phyloP scores from a whole-genome alignment of 2,329 filamentous ascomycete genomes.

The Ascochyta lentis region DNA sequence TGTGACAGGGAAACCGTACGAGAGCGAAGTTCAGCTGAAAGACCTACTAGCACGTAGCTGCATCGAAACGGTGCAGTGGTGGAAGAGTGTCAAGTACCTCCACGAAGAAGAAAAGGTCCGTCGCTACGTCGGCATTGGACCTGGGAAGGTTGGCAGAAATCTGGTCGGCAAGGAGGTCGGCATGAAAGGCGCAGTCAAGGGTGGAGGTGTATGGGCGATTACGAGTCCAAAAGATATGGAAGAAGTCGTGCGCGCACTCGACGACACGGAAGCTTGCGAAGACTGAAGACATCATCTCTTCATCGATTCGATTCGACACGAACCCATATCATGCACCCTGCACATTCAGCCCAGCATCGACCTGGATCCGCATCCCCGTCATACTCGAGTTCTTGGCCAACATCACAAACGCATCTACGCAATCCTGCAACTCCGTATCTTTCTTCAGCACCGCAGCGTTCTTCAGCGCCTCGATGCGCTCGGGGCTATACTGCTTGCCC shows the following conservation, averaged over 20 bases:
- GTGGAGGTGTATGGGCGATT: conserved; percentile 91
- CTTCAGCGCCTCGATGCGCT: conserved; percentile 61
- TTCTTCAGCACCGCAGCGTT: conserved; percentile 67
- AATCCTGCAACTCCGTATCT: conserved; percentile 61
- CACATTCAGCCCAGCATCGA: conserved; percentile 47
- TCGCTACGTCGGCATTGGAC: conserved; percentile 90
- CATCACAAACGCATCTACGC: conserved; percentile 62
- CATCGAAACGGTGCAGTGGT: conserved; percentile 93
- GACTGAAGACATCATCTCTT: conserved; percentile 2
- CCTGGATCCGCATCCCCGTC: conserved; percentile 55
- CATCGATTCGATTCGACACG: neutral
- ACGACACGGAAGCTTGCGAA: conserved; percentile 51
- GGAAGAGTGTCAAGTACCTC: conserved; percentile 88
- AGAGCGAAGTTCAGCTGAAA: conserved; percentile 74
- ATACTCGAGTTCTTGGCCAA: conserved; percentile 61
- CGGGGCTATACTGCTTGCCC: conserved; percentile 64
- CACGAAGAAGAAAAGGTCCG: conserved; percentile 82
- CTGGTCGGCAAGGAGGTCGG: conserved; percentile 95
- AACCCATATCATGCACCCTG: conserved; percentile 28
- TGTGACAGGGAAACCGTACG: conserved; percentile 80
- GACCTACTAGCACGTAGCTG: conserved; percentile 80
- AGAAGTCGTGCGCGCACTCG: conserved; percentile 54
- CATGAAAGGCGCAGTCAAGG: conserved; percentile 82
- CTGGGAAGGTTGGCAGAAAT: conserved; percentile 91
- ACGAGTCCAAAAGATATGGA: conserved; percentile 71